These are phyloP conservation scores for Acacia pycnantha DNA, from an alignment of 331 rosid species.

Conservation along the genomic window DNA sequence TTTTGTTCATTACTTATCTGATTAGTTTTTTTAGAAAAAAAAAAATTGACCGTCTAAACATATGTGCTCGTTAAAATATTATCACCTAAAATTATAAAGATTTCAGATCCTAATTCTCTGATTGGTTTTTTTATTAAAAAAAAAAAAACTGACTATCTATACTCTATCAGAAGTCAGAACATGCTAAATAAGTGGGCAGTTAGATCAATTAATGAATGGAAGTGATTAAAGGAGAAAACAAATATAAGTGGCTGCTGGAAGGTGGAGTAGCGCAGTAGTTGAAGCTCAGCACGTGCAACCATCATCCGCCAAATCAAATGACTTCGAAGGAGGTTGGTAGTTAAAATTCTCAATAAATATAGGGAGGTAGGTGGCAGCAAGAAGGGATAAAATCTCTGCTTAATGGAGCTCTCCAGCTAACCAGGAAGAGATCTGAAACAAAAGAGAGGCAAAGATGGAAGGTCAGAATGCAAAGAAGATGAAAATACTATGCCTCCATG, in stretches of 20 bases:
- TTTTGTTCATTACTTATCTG: no score
- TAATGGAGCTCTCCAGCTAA: neutral
- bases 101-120: neutral
- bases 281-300: constrained; percentile 2
- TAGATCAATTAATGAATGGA: no score
- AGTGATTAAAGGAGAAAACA: neutral
- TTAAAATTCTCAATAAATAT: neutral
- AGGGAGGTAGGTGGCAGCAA: neutral
- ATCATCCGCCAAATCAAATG: neutral
- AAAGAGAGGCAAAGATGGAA: constrained; percentile 39
- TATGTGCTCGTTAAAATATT: no score
- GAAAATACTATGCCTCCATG: constrained; percentile 86
- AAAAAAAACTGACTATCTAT: no score
- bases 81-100: no score
- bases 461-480: constrained; percentile 45
- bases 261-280: neutral
- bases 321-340: neutral
- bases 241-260: neutral
- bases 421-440: neutral
- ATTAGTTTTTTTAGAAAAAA: no score
- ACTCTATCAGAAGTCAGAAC: no score
- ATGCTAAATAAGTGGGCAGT: no score
- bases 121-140: no score
- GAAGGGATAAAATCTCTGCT: neutral
- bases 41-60: no score